These are phyloP conservation scores for Pseudocercospora fijiensis DNA, from an alignment of 2,329 filamentous ascomycete species.

Conservation along the genomic window DNA sequence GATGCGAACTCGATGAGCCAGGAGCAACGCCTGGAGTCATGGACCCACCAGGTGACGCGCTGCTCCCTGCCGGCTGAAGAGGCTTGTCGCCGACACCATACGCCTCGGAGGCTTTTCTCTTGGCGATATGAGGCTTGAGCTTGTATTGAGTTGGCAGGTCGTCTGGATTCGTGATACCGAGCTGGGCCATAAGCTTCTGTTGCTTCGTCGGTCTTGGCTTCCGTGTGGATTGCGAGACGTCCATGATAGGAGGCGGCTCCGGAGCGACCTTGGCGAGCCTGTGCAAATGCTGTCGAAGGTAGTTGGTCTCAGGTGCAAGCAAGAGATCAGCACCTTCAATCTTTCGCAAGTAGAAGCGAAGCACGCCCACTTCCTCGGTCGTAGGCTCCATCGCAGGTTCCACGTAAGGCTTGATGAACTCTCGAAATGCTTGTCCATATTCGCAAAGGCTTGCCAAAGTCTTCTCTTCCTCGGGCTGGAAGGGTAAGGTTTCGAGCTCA, in stretches of 20 bases:
- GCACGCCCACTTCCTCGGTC: constrained; percentile 80
- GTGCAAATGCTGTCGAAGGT: constrained; percentile 92
- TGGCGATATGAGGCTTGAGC: constrained; percentile 71
- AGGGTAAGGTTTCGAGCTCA: constrained; percentile 71
- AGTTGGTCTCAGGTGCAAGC: constrained; percentile 91
- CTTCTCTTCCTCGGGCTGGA: constrained; percentile 93
- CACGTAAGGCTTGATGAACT: constrained; percentile 76
- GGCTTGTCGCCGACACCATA: constrained; percentile 25
- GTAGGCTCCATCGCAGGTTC: constrained; percentile 73
- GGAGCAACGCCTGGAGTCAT: constrained; percentile 25
- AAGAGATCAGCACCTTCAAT: constrained; percentile 96
- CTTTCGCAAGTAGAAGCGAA: constrained; percentile 94
- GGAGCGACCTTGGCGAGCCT: constrained; percentile 91
- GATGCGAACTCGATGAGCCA: constrained; percentile 22
- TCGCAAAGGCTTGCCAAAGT: constrained; percentile 82
- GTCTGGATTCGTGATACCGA: constrained; percentile 86
- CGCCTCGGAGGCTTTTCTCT: constrained; percentile 58
- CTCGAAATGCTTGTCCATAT: constrained; percentile 78
- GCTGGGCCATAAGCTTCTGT: constrained; percentile 86
- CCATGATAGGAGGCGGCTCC: constrained; percentile 77
- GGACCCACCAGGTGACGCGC: constrained; percentile 30
- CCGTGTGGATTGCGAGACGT: constrained; percentile 84
- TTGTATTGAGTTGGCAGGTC: constrained; percentile 81
- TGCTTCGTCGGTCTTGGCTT: constrained; percentile 96
- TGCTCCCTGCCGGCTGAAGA: constrained; percentile 35